Percentiles rank a stretch among this genome's conserved stretches.
phyloP scores from a whole-genome alignment of 1,284 basidiomycete species.

The Ceratobasidium sp. region DNA sequence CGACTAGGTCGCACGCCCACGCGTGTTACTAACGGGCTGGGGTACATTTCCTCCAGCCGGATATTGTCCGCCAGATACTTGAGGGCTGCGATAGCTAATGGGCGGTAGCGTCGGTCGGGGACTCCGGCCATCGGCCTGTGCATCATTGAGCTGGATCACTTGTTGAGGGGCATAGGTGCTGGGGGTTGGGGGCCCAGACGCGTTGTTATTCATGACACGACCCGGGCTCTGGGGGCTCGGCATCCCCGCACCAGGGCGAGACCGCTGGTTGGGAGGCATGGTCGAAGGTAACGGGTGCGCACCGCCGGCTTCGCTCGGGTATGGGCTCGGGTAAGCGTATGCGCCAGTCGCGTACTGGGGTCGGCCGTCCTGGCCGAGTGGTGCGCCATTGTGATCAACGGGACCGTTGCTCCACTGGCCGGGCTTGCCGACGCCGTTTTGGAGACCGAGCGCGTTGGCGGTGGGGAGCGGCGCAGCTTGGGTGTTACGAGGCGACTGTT shows the following conservation, averaged over 20 bases:
- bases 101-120: conserved; percentile 29
- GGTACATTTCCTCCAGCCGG: conserved; percentile 7
- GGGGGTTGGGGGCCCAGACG: conserved; percentile 28
- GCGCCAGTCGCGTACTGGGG: conserved; percentile 32
- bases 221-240: conserved; percentile 31
- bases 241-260: conserved; percentile 25
- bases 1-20: conserved; percentile 13
- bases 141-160: conserved; percentile 25
- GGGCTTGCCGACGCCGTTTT: conserved; percentile 24
- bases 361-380: conserved; percentile 25
- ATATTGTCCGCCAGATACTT: conserved; percentile 16
- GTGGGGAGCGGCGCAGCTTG: conserved; percentile 19
- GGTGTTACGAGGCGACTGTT: conserved; percentile 11
- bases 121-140: conserved; percentile 18
- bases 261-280: conserved; percentile 19
- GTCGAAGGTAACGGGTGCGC: conserved; percentile 9
- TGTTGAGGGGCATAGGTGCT: conserved; percentile 32
- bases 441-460: conserved; percentile 22
- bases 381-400: conserved; percentile 17
- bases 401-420: conserved; percentile 19
- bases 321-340: conserved; percentile 31
- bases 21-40: conserved; percentile 31
- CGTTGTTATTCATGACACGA: conserved; percentile 14
- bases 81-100: conserved; percentile 29
- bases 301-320: conserved; percentile 25